Evolutionary conservation across 139 green algal species (phyloP), one percentile per base, ranked within the genome.

Genomic region (Trebouxia sp.): DNA sequence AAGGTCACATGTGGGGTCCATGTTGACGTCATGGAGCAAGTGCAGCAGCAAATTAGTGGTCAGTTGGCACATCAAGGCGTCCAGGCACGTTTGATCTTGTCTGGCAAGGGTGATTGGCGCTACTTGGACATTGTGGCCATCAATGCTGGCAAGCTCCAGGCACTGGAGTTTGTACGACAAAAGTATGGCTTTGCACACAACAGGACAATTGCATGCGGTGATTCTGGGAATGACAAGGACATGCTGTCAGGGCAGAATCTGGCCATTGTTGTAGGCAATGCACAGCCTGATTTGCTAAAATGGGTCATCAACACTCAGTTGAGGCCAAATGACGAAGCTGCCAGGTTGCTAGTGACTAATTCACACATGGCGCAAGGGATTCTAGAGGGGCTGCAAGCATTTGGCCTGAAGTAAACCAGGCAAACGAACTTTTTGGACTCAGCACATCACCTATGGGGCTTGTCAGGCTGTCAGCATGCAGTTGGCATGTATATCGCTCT

Each of bases 221-320:
- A 92, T 82, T 84, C 50, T 15, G 90, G 86, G 30, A 93, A 92
- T 77, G 87, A 92, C 72, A 82, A 86, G n/a, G 72, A 86, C 70
- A 91, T 92, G 87, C 78, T 93, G 20, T 75, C 62, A 7, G 80
- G 67, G 51, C 43, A 42, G 17, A 83, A 84, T 24, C 56, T 67
- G 14, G 55, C 87, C 5, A 89, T 95, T 28, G 87, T 95, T 32
- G 93, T 97, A 15, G 92, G 93, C 70, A 97, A 97, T 80, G 93
- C 93, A 26, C 91, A 97, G 86, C 85, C 85, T 1, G 93, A 95
- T 70, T 78, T 95, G 72, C 28, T 88, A 51, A 42, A 83, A 26
- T 95, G 91, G 89, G 65, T 88, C 66, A 26, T 30, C n/a, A 45
- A 42, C 5, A 53, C 32, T 22, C 47, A 62, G 45, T 51, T 86